These are phyloP conservation scores for Magnusiomyces tetraspermus DNA, from an alignment of 1,139 yeast species.

Conservation along the genomic window DNA sequence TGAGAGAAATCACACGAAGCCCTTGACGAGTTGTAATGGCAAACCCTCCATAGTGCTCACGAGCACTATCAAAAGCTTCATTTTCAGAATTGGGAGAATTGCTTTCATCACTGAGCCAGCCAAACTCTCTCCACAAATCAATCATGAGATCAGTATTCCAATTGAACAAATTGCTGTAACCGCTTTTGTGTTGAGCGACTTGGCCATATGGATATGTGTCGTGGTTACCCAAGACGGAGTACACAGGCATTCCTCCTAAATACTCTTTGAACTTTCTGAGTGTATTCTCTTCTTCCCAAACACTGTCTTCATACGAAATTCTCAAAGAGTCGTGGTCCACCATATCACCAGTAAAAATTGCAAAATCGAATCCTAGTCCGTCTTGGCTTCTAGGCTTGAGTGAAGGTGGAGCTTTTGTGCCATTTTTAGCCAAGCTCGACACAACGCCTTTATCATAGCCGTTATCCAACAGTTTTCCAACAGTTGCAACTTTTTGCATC, in stretches of 20 bases:
- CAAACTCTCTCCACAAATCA: conserved; percentile 40
- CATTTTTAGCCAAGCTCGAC: neutral
- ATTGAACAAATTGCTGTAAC: conserved; percentile 42
- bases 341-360: conserved; percentile 61
- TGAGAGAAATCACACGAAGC: conserved; percentile 47
- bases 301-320: conserved; percentile 40
- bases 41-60: conserved; percentile 53
- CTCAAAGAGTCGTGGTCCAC: conserved; percentile 54
- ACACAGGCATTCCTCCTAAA: conserved; percentile 50
- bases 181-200: conserved; percentile 46
- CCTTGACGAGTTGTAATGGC: conserved; percentile 48
- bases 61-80: conserved; percentile 19
- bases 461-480: conserved; percentile 13
- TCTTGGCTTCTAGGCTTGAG: conserved; percentile 15
- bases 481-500: conserved; percentile 36
- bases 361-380: conserved; percentile 42
- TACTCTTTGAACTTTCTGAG: conserved; percentile 47
- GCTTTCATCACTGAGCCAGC: conserved; percentile 24
- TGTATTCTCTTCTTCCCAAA: conserved; percentile 44
- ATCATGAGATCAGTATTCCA: conserved; percentile 57
- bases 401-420: conserved; percentile 16
- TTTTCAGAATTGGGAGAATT: conserved; percentile 5
- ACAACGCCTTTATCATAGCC: neutral
- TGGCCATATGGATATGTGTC: conserved; percentile 69
- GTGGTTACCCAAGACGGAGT: conserved; percentile 60